Evolutionary conservation across 306 rosid genomes (phyloP).

Genomic region (Dalbergia cochinchinensis): DNA sequence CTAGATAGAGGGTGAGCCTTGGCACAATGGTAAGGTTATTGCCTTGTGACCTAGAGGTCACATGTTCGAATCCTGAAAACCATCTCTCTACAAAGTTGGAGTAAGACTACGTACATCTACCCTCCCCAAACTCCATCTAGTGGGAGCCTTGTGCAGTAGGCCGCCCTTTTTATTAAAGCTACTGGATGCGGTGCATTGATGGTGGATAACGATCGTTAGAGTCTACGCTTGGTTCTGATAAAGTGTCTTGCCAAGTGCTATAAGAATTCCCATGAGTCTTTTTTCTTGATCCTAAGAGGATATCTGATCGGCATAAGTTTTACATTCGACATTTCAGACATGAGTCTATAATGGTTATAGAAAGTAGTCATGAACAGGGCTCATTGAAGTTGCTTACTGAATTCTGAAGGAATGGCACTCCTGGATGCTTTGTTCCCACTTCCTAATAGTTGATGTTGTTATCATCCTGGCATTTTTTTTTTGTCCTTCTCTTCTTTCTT

Average conservation of each 20-base stretch:
- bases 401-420: not conserved
- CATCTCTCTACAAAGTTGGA: no score
- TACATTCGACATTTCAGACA: not conserved
- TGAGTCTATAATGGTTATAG: not conserved
- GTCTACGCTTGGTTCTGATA: conserved; percentile 24
- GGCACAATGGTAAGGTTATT: no score
- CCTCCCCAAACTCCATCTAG: no score
- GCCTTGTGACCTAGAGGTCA: no score
- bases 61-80: no score
- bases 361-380: conserved; percentile 18
- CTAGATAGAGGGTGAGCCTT: no score
- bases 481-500: not conserved
- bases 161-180: not conserved
- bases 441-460: not conserved
- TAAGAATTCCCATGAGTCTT: not conserved
- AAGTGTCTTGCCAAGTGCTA: conserved; percentile 12
- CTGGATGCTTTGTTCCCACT: not conserved
- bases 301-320: not conserved
- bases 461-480: not conserved
- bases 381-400: conserved; percentile 12
- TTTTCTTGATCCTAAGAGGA: conserved; percentile 7
- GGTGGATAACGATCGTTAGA: not conserved
- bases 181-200: not conserved
- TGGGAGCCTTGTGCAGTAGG: not conserved
- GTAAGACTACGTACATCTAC: no score